These are phyloP conservation scores for Starmerella scarabaei DNA, from an alignment of 805 yeast genomes.

Conservation along the genomic window DNA sequence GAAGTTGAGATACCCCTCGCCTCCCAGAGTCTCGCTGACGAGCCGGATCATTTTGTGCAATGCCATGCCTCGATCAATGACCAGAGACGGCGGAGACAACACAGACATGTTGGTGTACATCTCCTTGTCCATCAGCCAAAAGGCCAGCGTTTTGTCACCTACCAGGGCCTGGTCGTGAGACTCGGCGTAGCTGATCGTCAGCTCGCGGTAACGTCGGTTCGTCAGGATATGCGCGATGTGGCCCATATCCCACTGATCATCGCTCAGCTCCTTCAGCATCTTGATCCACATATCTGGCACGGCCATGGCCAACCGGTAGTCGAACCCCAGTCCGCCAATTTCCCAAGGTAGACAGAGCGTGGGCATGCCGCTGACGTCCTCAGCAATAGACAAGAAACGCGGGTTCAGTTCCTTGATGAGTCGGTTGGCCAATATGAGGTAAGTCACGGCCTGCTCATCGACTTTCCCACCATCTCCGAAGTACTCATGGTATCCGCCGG, in stretches of 20 bases:
- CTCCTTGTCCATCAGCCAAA: constrained; percentile 97
- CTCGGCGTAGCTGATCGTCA: constrained; percentile 84
- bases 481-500: constrained; percentile 88
- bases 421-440: constrained; percentile 82
- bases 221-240: constrained; percentile 67
- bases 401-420: constrained; percentile 45
- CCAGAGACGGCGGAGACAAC: constrained; percentile 56
- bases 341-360: constrained; percentile 66
- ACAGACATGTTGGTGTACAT: constrained; percentile 94
- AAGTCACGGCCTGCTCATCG: constrained; percentile 75
- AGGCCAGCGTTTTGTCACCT: constrained; percentile 91
- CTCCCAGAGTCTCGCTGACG: constrained; percentile 81
- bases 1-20: constrained; percentile 90
- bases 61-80: constrained; percentile 79
- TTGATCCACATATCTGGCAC: constrained; percentile 99
- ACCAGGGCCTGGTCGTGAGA: constrained; percentile 96
- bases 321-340: constrained; percentile 85
- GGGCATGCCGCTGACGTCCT: constrained; percentile 96
- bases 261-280: constrained; percentile 63
- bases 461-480: constrained; percentile 50
- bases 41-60: constrained; percentile 84
- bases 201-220: constrained; percentile 78
- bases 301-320: constrained; percentile 91
- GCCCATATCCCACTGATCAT: constrained; percentile 87
- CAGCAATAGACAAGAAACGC: constrained; percentile 70